Percentiles rank a stretch among this genome's conserved stretches.
Evolutionary conservation across 139 green algal species (phyloP).

Genomic region (Pseudopediastrum boryanum): DNA sequence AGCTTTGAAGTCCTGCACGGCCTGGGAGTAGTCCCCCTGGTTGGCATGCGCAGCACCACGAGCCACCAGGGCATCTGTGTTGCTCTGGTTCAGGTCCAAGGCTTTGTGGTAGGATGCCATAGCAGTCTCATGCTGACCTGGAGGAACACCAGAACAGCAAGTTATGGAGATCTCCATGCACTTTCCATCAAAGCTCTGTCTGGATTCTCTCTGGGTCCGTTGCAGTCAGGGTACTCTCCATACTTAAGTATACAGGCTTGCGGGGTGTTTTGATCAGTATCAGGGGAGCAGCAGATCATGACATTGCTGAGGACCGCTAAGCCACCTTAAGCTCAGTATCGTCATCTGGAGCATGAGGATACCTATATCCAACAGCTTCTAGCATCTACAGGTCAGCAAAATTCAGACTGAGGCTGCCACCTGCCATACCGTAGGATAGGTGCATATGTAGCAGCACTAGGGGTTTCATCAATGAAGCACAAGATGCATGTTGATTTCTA

Average conservation of each 20-base stretch:
- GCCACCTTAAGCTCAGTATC: too few relatives aligned
- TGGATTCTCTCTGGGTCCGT: background rate
- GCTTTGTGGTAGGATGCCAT: slow-evolving; percentile 45
- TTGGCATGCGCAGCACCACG: slow-evolving; percentile 57
- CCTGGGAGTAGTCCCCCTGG: slow-evolving; percentile 29
- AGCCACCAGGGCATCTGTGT: slow-evolving; percentile 45
- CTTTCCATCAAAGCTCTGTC: background rate
- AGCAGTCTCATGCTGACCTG: slow-evolving; percentile 50
- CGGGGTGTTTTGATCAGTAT: background rate
- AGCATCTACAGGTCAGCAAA: too few relatives aligned
- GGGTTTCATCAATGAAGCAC: too few relatives aligned
- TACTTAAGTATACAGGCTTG: background rate
- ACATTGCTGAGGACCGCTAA: background rate
- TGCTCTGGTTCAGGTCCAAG: slow-evolving; percentile 44
- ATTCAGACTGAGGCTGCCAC: too few relatives aligned
- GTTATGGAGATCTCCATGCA: background rate
- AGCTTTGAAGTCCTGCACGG: slow-evolving; percentile 35
- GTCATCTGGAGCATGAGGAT: too few relatives aligned
- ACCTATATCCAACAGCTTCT: too few relatives aligned
- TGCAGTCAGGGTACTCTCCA: background rate
- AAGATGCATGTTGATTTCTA: too few relatives aligned
- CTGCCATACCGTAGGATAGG: too few relatives aligned
- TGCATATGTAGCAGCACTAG: too few relatives aligned
- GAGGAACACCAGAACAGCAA: background rate
- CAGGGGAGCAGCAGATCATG: background rate